Conservation (phyloP, 1,284 basidiomycete species). For the Phellinidium pouzarii region DNA sequence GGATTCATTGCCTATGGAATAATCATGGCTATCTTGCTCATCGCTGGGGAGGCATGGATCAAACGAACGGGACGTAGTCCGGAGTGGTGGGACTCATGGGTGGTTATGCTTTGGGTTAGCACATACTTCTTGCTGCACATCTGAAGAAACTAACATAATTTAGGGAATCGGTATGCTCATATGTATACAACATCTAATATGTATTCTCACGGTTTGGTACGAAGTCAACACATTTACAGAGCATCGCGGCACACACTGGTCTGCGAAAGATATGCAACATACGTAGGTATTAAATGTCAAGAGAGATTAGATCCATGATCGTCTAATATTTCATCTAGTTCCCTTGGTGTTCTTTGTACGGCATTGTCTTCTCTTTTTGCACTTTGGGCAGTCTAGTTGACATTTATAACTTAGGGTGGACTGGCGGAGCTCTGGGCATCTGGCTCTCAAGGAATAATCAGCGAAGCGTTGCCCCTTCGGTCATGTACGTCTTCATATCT, state of each 20-base stretch:
- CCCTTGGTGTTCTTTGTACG: conserved; percentile 57
- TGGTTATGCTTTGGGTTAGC: conserved; percentile 84
- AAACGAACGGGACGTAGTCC: conserved; percentile 66
- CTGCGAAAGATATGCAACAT: conserved; percentile 92
- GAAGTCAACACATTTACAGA: conserved; percentile 92
- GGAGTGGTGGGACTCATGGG: conserved; percentile 88
- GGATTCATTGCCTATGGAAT: conserved; percentile 86
- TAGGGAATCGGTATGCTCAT: conserved; percentile 51
- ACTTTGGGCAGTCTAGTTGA: conserved; percentile 13
- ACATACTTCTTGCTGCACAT: not conserved
- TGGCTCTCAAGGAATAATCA: conserved; percentile 80
- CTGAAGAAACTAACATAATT: conserved; percentile 1
- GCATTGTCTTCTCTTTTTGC: conserved; percentile 7
- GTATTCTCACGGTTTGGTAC: conserved; percentile 19
- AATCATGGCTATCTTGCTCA: conserved; percentile 77
- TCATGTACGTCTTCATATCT: conserved; percentile 57
- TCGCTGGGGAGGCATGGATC: conserved; percentile 82
- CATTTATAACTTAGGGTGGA: conserved; percentile 62
- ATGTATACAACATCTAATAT: conserved; percentile 12
- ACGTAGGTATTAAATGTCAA: conserved; percentile 46
- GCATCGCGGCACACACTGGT: conserved; percentile 76
- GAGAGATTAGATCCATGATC: not conserved
- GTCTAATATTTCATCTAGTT: conserved; percentile 26
- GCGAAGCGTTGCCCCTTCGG: conserved; percentile 71
- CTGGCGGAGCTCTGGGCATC: conserved; percentile 84